Conservation (phyloP, 2,329 filamentous ascomycete genomes). For the Colletotrichum lentis region DNA sequence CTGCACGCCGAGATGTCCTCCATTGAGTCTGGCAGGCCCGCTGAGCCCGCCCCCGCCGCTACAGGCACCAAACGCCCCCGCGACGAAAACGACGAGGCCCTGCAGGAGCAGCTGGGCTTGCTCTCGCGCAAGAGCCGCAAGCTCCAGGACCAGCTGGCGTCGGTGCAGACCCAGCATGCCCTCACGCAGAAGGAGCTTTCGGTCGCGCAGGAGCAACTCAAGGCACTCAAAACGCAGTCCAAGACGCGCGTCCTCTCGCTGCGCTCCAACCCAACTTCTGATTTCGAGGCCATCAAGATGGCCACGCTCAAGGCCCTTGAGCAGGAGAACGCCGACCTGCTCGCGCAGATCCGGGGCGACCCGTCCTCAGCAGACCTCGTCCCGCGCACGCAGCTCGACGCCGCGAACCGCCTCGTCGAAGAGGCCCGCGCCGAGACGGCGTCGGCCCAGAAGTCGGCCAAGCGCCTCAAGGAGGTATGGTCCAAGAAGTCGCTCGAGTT, state of each 20-base stretch:
- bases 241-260: constrained; percentile 86
- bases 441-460: constrained; percentile 81
- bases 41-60: constrained; percentile 46
- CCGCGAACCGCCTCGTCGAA: constrained; percentile 77
- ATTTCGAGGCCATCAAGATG: constrained; percentile 84
- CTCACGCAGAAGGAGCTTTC: constrained; percentile 79
- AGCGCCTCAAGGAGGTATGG: constrained; percentile 92
- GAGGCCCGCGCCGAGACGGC: constrained; percentile 74
- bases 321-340: constrained; percentile 83
- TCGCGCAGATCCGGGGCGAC: constrained; percentile 71
- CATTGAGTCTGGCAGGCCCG: constrained; percentile 58
- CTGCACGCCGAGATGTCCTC: constrained; percentile 78
- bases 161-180: constrained; percentile 73
- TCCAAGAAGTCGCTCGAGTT: constrained; percentile 91
- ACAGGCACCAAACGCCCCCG: constrained; percentile 67
- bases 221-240: constrained; percentile 69
- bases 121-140: constrained; percentile 87
- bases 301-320: constrained; percentile 79
- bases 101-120: constrained; percentile 79
- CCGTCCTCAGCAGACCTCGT: constrained; percentile 65
- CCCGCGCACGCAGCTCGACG: constrained; percentile 78
- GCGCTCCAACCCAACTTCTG: constrained; percentile 89
- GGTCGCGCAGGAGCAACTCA: constrained; percentile 76
- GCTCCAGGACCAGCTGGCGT: constrained; percentile 78
- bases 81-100: constrained; percentile 65